phyloP scores from a whole-genome alignment of 2,329 filamentous ascomycete species.

The Thielaviopsis punctulata region DNA sequence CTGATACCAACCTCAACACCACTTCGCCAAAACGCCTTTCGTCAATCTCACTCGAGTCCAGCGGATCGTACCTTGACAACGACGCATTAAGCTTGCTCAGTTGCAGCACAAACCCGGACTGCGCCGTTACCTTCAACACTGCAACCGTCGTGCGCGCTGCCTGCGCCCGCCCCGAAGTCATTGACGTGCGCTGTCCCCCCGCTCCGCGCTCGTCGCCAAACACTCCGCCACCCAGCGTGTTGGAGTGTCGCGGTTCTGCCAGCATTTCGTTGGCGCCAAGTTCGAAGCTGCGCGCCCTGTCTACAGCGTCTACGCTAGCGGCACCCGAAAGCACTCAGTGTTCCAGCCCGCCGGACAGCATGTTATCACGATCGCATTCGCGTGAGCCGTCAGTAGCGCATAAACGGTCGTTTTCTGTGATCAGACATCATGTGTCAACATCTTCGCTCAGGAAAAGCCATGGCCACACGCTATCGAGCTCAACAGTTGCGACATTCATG shows the following conservation, averaged over 20 bases:
- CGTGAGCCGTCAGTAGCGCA: background rate
- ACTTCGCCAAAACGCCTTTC: background rate
- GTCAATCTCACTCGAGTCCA: background rate
- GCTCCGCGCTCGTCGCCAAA: background rate
- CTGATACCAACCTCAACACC: background rate
- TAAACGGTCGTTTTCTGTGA: background rate
- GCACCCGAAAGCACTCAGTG: background rate
- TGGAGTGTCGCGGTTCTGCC: no score
- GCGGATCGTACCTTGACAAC: background rate
- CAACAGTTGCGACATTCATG: constrained; percentile 4
- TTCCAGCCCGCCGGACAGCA: no score
- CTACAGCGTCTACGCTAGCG: background rate
- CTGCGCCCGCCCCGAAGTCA: constrained; percentile 8
- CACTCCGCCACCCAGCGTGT: no score
- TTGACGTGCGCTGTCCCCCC: constrained; percentile 7
- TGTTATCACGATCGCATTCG: background rate
- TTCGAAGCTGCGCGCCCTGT: background rate
- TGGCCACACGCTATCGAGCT: constrained; percentile 4
- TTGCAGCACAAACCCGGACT: background rate
- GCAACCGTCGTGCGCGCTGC: constrained; percentile 7
- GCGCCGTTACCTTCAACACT: constrained; percentile 3
- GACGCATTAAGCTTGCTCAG: constrained; percentile 5
- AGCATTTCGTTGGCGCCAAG: background rate
- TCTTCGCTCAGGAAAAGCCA: background rate
- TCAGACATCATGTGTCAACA: background rate